Evolutionary conservation across 441 rosid genomes (phyloP).

Genomic region (Gossypium schwendimanii): DNA sequence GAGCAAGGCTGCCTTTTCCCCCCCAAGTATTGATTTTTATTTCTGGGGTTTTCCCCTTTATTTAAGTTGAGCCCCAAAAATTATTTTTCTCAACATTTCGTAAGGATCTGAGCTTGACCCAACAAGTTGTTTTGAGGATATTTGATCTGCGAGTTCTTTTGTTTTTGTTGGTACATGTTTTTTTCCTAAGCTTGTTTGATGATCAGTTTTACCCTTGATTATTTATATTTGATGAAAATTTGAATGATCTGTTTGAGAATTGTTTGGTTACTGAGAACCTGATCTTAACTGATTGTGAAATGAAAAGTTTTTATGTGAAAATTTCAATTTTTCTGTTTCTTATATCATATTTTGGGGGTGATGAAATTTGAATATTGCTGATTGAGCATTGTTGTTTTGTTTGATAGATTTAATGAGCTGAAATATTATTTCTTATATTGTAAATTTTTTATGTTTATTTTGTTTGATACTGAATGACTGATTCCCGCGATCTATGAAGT

Average conservation of each 20-base stretch:
- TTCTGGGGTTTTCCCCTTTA: neutral
- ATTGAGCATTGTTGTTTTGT: slow-evolving; percentile 1
- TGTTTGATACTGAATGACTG: neutral
- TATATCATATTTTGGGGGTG: neutral
- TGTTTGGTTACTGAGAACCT: slow-evolving; percentile 13
- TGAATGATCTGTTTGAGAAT: slow-evolving; percentile 26
- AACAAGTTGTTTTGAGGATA: slow-evolving; percentile 18
- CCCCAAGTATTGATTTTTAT: neutral
- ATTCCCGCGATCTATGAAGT: slow-evolving; percentile 1
- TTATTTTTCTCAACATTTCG: neutral
- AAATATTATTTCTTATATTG: neutral
- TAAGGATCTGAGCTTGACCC: slow-evolving; percentile 10
- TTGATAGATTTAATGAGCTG: neutral
- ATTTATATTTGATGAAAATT: neutral
- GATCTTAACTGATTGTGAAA: slow-evolving; percentile 2
- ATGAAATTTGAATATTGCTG: neutral
- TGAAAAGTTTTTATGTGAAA: neutral
- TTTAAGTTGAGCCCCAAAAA: neutral
- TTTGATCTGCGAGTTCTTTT: slow-evolving; percentile 35
- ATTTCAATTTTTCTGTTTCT: neutral
- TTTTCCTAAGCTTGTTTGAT: slow-evolving; percentile 12
- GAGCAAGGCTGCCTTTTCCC: neutral
- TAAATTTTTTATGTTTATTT: neutral
- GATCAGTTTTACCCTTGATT: slow-evolving; percentile 18
- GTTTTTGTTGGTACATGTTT: neutral